Base-by-base conservation (phyloP, 345 rosid genomes). In the Balakata baccata region DNA sequence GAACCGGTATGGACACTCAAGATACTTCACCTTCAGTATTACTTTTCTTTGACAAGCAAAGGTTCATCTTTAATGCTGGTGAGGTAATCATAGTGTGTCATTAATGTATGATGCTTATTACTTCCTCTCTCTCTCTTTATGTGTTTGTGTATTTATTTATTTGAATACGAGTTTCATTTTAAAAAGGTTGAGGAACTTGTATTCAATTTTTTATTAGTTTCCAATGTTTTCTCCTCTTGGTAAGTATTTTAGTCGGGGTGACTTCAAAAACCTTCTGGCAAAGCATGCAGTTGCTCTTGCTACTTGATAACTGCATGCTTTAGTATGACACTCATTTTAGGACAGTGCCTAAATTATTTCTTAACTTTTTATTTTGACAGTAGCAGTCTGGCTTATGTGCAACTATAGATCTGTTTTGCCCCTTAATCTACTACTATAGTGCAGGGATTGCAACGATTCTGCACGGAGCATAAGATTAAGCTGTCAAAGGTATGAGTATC, bases 1-100 rank as follows among this genome's bases (percentile, higher is more conserved):
- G 98, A 62, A 94, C 96, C 38, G 98, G 98, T 78, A 89, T 94
- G 97, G 98, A 94, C 83, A 92, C 97, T 51, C 98, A 94, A 78
- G 98, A 94, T 68, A 94, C 97, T 0, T 92, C 94, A 1, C 89
- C 98, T 61, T 94, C 97, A 6, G 95, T 94, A 34, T 79, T 94
- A 78, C 97, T 92, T 66, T 94, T 92, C 85, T 94, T 94, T 83
- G 97, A 94, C 77, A 87, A 90, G 62, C 97, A 89, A 71, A 88
- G 98, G 71, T 92, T 94, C 81, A 89, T 94, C 53, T 94, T 94
- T 80, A 92, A 94, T 84, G 96, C 95, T 70, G 98, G 98, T 62
- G 98, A 94, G 95, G 98, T 94, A 73, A 73, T 77, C 46, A 12
- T 22, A 71, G 18, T 1, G 49, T 65, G 67, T 37, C 57, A 14